phyloP scores from a whole-genome alignment of 495 filamentous ascomycete genomes.

The Cercophora newfieldiana region DNA sequence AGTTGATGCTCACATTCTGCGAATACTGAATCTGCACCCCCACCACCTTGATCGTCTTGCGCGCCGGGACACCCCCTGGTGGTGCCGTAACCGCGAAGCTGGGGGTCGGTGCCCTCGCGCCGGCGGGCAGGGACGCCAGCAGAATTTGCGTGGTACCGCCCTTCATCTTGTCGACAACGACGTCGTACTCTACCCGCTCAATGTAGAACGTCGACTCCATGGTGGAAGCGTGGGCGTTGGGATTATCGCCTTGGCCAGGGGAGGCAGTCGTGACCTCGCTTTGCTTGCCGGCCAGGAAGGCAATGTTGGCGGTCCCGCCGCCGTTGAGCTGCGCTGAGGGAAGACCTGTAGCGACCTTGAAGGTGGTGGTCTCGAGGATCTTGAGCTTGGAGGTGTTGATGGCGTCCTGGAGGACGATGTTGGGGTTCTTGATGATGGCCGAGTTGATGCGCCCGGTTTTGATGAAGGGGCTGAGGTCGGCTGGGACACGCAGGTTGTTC shows the following conservation, averaged over 20 bases:
- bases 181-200: conserved; percentile 1
- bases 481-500: not conserved
- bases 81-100: conserved; percentile 2
- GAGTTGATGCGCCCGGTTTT: not conserved
- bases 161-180: not conserved
- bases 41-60: not conserved
- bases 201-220: not conserved
- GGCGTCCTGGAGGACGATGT: conserved; percentile 1
- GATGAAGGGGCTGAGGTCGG: not conserved
- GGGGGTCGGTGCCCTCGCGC: not conserved
- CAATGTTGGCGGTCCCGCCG: conserved; percentile 7
- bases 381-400: not conserved
- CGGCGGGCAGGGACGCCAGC: not conserved
- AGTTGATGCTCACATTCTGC: conserved; percentile 1
- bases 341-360: not conserved
- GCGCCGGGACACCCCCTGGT: not conserved
- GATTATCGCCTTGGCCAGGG: not conserved
- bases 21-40: conserved; percentile 5
- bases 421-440: conserved; percentile 7
- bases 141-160: not conserved
- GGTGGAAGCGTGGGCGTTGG: conserved; percentile 5
- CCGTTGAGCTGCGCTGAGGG: not conserved
- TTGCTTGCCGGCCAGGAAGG: conserved; percentile 3
- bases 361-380: conserved; percentile 4
- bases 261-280: not conserved